Percentiles rank a stretch among this genome's conserved stretches.
Evolutionary conservation across 495 filamentous ascomycete genomes (phyloP).

Genomic region (Penicillium goetzii): DNA sequence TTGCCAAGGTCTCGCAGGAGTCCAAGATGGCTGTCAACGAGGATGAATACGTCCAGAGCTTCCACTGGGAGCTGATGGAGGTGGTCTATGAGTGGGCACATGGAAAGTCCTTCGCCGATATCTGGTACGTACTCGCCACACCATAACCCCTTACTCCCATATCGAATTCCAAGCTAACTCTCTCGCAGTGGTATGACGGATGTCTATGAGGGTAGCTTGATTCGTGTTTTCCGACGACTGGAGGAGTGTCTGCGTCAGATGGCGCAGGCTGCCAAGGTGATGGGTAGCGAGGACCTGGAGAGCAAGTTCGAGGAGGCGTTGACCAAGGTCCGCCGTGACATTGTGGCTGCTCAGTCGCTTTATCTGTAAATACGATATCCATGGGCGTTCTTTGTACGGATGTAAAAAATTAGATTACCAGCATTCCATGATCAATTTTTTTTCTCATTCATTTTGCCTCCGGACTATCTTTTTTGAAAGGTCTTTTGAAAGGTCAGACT

Average conservation of each 20-base stretch:
- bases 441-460: background rate
- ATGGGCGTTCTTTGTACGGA: conserved; percentile 4
- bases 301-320: conserved; percentile 85
- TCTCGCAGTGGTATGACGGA: conserved; percentile 89
- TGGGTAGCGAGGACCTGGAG: conserved; percentile 93
- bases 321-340: conserved; percentile 83
- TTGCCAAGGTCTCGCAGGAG: conserved; percentile 92
- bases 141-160: background rate
- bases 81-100: conserved; percentile 94
- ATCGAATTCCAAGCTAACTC: conserved; percentile 3
- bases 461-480: too few species aligned
- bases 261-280: conserved; percentile 94
- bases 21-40: conserved; percentile 89
- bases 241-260: conserved; percentile 97
- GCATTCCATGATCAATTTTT: conserved; percentile 11
- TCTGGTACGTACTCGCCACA: conserved; percentile 68
- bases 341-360: conserved; percentile 89
- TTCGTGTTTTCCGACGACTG: conserved; percentile 90
- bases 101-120: conserved; percentile 88
- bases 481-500: too few species aligned
- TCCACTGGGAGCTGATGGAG: conserved; percentile 95
- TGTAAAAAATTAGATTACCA: conserved; percentile 6
- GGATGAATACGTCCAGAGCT: conserved; percentile 83
- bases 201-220: conserved; percentile 93
- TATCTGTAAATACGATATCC: conserved; percentile 65